These are phyloP conservation scores for Phytopythium montanum DNA, from an alignment of 352 stramenopile genomes.

Conservation along the genomic window DNA sequence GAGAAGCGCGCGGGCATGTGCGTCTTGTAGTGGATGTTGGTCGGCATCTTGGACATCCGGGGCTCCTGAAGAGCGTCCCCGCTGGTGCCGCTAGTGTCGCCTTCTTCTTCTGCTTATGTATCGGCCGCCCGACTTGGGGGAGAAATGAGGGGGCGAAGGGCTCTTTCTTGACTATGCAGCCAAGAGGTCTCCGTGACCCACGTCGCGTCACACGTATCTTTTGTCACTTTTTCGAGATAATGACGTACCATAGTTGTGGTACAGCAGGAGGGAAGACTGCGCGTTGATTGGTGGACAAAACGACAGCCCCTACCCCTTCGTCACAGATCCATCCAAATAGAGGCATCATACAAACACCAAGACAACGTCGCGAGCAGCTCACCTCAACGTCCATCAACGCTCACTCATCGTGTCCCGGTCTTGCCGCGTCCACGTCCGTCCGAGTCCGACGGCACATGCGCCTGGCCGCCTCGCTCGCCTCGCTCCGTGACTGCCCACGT, in stretches of 20 bases:
- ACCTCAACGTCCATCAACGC: not conserved
- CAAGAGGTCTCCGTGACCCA: slow-evolving; percentile 1
- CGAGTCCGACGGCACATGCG: not conserved
- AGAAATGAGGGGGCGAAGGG: not conserved
- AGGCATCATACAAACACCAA: not conserved
- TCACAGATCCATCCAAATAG: not conserved
- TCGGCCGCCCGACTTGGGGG: not conserved
- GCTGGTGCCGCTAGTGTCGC: not conserved
- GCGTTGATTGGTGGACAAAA: not conserved
- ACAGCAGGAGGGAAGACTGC: not conserved
- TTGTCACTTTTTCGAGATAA: not conserved
- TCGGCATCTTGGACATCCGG: slow-evolving; percentile 6
- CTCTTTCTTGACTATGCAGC: slow-evolving; percentile 3
- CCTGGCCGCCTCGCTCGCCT: not conserved
- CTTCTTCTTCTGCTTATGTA: too few species aligned
- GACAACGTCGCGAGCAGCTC: not conserved
- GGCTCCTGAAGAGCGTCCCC: not conserved
- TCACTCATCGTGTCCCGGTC: too few species aligned
- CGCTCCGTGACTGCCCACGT: not conserved
- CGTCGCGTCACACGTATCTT: slow-evolving; percentile 2
- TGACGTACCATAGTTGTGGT: not conserved
- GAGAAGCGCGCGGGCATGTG: slow-evolving; percentile 82
- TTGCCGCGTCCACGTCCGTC: too few species aligned
- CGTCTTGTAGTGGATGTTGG: slow-evolving; percentile 82
- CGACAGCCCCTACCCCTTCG: not conserved